phyloP scores from a whole-genome alignment of 352 stramenopile species.

The Pythium volutum region DNA sequence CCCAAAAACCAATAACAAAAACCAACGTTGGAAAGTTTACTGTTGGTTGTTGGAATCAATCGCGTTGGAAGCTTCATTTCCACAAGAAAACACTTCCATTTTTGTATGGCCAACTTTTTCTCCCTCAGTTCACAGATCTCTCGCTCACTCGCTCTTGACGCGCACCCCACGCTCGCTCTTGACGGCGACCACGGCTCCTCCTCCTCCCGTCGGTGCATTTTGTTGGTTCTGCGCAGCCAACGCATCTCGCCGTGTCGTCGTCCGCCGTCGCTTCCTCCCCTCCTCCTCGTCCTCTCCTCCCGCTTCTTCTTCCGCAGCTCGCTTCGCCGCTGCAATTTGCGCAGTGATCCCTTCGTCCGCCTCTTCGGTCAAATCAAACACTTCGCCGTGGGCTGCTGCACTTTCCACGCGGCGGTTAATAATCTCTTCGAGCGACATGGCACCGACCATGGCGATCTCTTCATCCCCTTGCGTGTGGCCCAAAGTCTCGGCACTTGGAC shows the following conservation, averaged over 20 bases:
- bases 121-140: not conserved
- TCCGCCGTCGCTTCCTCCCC: slow-evolving; percentile 16
- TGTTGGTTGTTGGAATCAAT: too few species aligned
- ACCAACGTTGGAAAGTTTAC: too few species aligned
- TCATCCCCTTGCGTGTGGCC: slow-evolving; percentile 31
- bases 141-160: slow-evolving; percentile 16
- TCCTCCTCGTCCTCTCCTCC: slow-evolving; percentile 5
- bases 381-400: slow-evolving; percentile 46
- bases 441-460: slow-evolving; percentile 64
- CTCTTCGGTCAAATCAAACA: slow-evolving; percentile 73
- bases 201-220: not conserved
- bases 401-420: slow-evolving; percentile 58
- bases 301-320: slow-evolving; percentile 1
- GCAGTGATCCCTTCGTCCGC: slow-evolving; percentile 27
- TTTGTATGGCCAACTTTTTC: not conserved
- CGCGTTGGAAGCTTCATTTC: too few species aligned
- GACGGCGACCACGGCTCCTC: not conserved
- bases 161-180: slow-evolving; percentile 9
- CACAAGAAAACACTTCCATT: too few species aligned
- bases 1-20: too few species aligned
- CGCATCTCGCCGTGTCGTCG: slow-evolving; percentile 3
- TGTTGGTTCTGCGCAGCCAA: not conserved
- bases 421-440: slow-evolving; percentile 72
- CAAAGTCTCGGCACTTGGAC: slow-evolving; percentile 22
- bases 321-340: slow-evolving; percentile 22